Evolutionary conservation across 2,329 filamentous ascomycete species (phyloP), one percentile per base, ranked within the genome.

Genomic region (Neofusicoccum sp.): DNA sequence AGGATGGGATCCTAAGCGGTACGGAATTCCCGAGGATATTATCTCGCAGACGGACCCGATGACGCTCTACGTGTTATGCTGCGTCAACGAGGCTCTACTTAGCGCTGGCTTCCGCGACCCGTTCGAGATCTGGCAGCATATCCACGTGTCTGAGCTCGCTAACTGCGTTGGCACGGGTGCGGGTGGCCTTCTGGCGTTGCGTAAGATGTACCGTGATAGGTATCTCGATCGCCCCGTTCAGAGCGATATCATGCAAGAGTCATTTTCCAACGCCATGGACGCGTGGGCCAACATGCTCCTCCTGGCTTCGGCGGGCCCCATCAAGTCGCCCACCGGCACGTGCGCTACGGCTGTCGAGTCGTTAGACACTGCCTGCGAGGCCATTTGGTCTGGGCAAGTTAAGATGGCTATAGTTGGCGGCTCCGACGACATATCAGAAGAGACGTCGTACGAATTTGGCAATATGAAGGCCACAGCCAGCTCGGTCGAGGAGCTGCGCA

Each of bases 231-330:
- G 64, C 3, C 60, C 64, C 0, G 68, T 75, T 0, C 69, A 73
- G 54, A 72, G 63, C 51, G 74, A 78, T 45, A 67, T 73, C 11
- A 60, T 78, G 0, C 65, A 67, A 3, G 75, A 78, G 26, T 69
- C 73, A 0, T 77, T 73, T 61, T 45, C 71, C 38, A 77, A 76
- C 63, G 72, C 76, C 0, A 64, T 65, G 0, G 67, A 63, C 1
- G 75, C 76, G 1, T 78, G 75, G 75, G 61, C 74, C 20, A 78
- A 78, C 53, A 78, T 78, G 75, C 70, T 78, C 8, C 67, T 78
- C 14, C 65, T 75, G 16, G 65, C 64, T 2, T 65, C 72, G 0
- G 62, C 70, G 0, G 76, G 76, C 0, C 74, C 76, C 0, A 74
- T 71, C 20, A 65, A 65, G 4, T 74, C 76, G 0, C 74, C 75